Percentiles rank a stretch among this genome's conserved stretches.
These are phyloP conservation scores for Triadica sebifera DNA, from an alignment of 345 rosid species.

Conservation along the genomic window DNA sequence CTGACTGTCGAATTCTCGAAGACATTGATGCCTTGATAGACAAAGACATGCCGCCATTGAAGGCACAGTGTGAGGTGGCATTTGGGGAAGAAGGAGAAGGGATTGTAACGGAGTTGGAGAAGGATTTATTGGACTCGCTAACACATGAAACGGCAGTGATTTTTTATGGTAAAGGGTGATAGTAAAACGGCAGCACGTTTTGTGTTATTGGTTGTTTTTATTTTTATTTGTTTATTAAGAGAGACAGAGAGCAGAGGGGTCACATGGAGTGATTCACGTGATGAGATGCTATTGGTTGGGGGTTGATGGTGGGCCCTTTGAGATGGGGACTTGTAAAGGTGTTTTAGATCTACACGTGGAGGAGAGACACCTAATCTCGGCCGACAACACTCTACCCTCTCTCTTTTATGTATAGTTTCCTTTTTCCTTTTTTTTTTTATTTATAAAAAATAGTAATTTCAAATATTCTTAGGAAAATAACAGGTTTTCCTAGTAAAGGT, in stretches of 20 bases:
- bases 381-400: slow-evolving; percentile 4
- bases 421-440: neutral
- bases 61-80: slow-evolving; percentile 13
- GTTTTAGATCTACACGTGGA: slow-evolving; percentile 34
- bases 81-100: slow-evolving; percentile 57
- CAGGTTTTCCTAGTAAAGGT: slow-evolving; percentile 4
- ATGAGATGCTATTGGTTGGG: slow-evolving; percentile 39
- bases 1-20: slow-evolving; percentile 58
- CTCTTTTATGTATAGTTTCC: too few relatives aligned
- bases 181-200: slow-evolving; percentile 4
- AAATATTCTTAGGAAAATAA: neutral
- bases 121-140: slow-evolving; percentile 44
- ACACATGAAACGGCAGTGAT: slow-evolving; percentile 45
- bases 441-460: neutral
- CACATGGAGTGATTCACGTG: slow-evolving; percentile 75
- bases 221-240: neutral
- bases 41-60: slow-evolving; percentile 43
- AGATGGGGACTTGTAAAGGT: slow-evolving; percentile 26
- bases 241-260: slow-evolving; percentile 31
- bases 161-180: neutral
- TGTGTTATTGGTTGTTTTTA: too few relatives aligned
- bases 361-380: neutral
- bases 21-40: slow-evolving; percentile 62
- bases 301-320: too few relatives aligned
- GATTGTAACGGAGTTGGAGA: slow-evolving; percentile 47